Percentiles rank a stretch among this genome's conserved stretches.
Evolutionary conservation across 352 stramenopile species (phyloP).

Genomic region (Ophiocytium majus): DNA sequence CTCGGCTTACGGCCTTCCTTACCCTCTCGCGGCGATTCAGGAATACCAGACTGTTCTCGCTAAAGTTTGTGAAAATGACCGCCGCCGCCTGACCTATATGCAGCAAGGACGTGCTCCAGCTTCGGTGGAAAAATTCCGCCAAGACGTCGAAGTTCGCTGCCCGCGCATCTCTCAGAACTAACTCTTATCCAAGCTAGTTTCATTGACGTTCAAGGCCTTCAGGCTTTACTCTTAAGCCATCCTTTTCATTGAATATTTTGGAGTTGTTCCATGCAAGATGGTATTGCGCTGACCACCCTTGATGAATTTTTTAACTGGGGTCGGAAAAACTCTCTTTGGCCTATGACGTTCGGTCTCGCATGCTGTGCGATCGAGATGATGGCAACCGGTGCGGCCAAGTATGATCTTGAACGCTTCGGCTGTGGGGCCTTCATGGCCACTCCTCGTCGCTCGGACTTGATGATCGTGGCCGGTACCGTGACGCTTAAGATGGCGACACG

Average conservation of each 20-base stretch:
- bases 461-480: constrained; percentile 97
- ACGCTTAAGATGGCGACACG: constrained; percentile 98
- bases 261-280: too few species aligned
- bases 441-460: constrained; percentile 88
- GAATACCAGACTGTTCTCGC: neutral
- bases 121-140: too few species aligned
- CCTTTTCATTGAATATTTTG: too few species aligned
- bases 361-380: constrained; percentile 99
- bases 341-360: constrained; percentile 98
- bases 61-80: constrained; percentile 10
- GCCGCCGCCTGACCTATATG: neutral
- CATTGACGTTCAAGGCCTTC: too few species aligned
- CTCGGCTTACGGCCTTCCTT: constrained; percentile 5
- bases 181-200: too few species aligned
- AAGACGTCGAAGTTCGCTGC: too few species aligned
- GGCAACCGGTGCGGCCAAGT: constrained; percentile 80
- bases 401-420: constrained; percentile 97
- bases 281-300: constrained; percentile 90
- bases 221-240: too few species aligned
- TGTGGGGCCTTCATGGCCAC: constrained; percentile 71
- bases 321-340: constrained; percentile 94
- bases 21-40: neutral
- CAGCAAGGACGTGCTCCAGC: constrained; percentile 5
- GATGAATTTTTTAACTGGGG: constrained; percentile 99
- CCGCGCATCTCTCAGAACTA: too few species aligned